These are phyloP conservation scores for Nemania abortiva DNA, from an alignment of 2,329 filamentous ascomycete species.

Conservation along the genomic window DNA sequence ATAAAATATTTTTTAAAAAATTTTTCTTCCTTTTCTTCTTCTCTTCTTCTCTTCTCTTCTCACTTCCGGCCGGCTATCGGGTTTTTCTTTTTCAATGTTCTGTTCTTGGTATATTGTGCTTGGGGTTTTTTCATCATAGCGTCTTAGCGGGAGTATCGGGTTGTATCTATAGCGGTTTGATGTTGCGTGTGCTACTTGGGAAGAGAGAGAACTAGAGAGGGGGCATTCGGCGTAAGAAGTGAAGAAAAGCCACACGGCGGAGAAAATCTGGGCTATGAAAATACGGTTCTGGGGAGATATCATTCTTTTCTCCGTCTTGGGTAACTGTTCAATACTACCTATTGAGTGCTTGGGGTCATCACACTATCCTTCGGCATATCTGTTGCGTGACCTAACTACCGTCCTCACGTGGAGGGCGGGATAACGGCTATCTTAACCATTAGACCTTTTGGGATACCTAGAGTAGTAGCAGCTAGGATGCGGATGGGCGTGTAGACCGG, in stretches of 20 bases:
- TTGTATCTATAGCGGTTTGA: conserved; percentile 1
- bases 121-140: conserved; percentile 11
- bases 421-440: neutral
- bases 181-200: neutral
- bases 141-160: conserved; percentile 32
- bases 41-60: neutral
- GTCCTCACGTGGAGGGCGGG: neutral
- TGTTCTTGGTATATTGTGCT: neutral
- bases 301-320: conserved; percentile 40
- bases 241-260: neutral
- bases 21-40: neutral
- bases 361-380: neutral
- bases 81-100: neutral
- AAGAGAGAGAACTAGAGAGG: neutral
- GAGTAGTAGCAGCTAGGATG: neutral
- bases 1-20: neutral
- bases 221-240: neutral
- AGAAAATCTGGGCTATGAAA: neutral
- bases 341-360: conserved; percentile 42
- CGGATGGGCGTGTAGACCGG: neutral
- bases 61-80: neutral
- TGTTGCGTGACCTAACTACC: neutral
- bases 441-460: neutral
- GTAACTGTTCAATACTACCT: conserved; percentile 40
- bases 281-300: conserved; percentile 11